Conservation (phyloP, 2,329 filamentous ascomycete species). For the Beauveria sp. region DNA sequence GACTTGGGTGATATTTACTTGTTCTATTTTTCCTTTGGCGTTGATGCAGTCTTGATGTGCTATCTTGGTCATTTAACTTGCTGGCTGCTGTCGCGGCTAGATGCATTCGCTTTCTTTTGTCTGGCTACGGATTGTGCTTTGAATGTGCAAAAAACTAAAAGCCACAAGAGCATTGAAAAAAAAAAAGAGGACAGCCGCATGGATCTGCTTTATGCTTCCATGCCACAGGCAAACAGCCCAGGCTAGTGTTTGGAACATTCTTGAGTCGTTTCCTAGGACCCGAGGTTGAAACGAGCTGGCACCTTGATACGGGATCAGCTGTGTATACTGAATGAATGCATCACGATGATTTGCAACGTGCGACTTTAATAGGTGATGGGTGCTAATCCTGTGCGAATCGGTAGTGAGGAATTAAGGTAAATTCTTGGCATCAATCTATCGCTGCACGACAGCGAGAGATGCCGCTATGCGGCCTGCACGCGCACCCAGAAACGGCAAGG, state of each 20-base stretch:
- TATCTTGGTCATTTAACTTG: conserved; percentile 14
- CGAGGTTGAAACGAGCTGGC: background rate
- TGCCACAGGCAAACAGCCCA: background rate
- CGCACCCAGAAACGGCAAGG: conserved; percentile 11
- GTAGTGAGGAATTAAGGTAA: background rate
- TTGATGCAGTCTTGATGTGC: conserved; percentile 31
- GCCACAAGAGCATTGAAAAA: background rate
- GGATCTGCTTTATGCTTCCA: background rate
- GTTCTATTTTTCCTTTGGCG: conserved; percentile 25
- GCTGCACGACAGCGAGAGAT: background rate
- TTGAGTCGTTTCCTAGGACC: background rate
- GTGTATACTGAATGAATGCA: conserved; percentile 11
- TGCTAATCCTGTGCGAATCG: background rate
- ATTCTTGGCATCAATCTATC: conserved; percentile 2
- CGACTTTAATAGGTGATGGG: background rate
- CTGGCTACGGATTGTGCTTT: background rate
- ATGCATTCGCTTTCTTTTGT: conserved; percentile 4
- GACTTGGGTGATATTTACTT: conserved; percentile 27
- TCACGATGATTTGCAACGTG: background rate
- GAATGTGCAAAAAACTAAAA: conserved; percentile 1
- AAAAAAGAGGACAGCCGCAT: background rate
- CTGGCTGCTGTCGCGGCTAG: conserved; percentile 1
- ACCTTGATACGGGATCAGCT: background rate
- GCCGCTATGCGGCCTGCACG: background rate
- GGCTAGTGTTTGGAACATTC: background rate